These are phyloP conservation scores for Polyporus arcularius DNA, from an alignment of 768 basidiomycete species.

Conservation along the genomic window DNA sequence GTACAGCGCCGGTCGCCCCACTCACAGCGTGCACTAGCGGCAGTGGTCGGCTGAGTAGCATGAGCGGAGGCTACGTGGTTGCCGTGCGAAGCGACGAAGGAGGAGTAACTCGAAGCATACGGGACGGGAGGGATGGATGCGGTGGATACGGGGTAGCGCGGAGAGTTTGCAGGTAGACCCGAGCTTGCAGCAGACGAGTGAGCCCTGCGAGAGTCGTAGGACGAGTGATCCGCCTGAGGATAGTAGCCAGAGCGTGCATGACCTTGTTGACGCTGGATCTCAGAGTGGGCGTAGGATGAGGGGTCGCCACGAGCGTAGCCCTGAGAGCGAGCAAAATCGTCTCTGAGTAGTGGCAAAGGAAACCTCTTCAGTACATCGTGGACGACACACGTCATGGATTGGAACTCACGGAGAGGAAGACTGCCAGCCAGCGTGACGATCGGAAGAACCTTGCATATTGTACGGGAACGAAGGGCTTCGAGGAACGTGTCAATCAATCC, in stretches of 20 bases:
- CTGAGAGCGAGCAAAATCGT: not conserved
- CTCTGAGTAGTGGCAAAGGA: not conserved
- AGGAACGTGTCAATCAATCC: not conserved
- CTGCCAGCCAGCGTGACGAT: not conserved
- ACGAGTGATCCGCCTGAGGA: not conserved
- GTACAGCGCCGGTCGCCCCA: conserved; percentile 10
- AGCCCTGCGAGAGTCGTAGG: not conserved
- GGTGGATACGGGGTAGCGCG: not conserved
- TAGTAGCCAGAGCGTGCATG: not conserved
- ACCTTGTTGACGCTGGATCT: not conserved
- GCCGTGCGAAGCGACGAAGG: not conserved
- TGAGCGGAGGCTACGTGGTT: not conserved
- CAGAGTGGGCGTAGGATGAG: not conserved
- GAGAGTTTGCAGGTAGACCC: not conserved
- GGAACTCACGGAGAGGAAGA: not conserved
- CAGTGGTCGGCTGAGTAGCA: not conserved
- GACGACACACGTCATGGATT: not conserved
- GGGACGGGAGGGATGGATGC: not conserved
- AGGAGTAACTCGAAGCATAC: not conserved
- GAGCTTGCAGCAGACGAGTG: not conserved
- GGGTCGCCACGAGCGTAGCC: not conserved
- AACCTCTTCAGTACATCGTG: not conserved
- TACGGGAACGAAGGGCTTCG: not conserved
- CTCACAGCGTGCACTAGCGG: conserved; percentile 4
- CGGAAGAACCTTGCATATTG: not conserved